A percentile compares a stretch with the other conserved stretches of the same genome.
phyloP scores from a whole-genome alignment of 768 basidiomycete genomes.

The Russula brevipes region DNA sequence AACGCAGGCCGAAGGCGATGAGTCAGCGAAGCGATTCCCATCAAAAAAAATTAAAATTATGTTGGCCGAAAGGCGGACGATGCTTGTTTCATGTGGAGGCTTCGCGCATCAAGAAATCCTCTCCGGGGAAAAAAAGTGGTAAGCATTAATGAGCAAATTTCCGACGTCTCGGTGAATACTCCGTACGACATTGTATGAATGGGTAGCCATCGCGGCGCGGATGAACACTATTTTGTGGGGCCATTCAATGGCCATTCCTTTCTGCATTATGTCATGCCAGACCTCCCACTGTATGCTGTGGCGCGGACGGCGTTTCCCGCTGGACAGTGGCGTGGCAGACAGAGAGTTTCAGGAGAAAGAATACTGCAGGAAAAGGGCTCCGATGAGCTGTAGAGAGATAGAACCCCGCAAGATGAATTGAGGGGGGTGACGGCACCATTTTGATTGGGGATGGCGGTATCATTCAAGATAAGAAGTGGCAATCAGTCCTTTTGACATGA shows the following conservation, averaged over 20 bases:
- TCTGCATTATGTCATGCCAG: not conserved
- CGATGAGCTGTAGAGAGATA: not conserved
- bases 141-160: slow-evolving; percentile 1
- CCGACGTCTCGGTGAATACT: not conserved
- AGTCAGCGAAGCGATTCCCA: not conserved
- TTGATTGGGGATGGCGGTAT: not conserved
- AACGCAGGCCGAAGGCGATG: not conserved
- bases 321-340: slow-evolving; percentile 16
- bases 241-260: not conserved
- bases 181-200: slow-evolving; percentile 6
- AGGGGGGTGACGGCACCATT: not conserved
- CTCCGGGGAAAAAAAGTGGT: not conserved
- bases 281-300: slow-evolving; percentile 7
- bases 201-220: not conserved
- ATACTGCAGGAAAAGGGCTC: not conserved
- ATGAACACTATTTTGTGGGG: slow-evolving; percentile 1
- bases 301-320: slow-evolving; percentile 15
- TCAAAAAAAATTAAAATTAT: not conserved
- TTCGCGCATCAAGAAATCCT: not conserved
- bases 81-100: not conserved
- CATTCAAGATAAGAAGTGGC: not conserved
- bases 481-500: slow-evolving; percentile 3
- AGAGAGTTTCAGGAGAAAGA: slow-evolving; percentile 19
- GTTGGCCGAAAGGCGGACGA: slow-evolving; percentile 1
- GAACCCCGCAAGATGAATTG: slow-evolving; percentile 3